Evolutionary conservation across 2,329 filamentous ascomycete species (phyloP), one percentile per base, ranked within the genome.

Genomic region (Lachnellula suecica): DNA sequence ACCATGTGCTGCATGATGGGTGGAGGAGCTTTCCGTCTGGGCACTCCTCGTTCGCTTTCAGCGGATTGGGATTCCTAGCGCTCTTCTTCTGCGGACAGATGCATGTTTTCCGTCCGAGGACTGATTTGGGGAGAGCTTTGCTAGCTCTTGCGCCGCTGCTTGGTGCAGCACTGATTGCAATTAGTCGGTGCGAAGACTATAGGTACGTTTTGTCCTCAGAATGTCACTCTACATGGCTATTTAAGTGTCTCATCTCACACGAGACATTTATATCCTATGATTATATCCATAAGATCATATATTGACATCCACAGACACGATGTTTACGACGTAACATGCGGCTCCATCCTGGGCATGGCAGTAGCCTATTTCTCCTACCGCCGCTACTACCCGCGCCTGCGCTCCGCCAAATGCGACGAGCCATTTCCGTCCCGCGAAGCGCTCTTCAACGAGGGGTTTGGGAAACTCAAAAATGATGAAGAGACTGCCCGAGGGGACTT

Each of bases 11-110:
- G 4, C 87, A 94, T 58, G 90, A 95, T 62, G 90, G 89, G 15
- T 93, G 89, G 86, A 83, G 90, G 38, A 89, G 85, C 20, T 95
- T 94, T 62, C 90, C 90, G 1, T 88, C 84, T 2, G 90, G 90
- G 1, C 90, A 95, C 69, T 86, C 82, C 11, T 89, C 85, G 54
- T 92, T 92, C 66, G 79, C 88, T 1, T 95, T 94, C 66, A 82
- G 84, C 3, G 90, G 90, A 0, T 74, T 95, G 9, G 89, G 89
- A 2, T 94, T 89, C 65, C 71, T 91, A 17, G 79, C 83, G 20
- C 72, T 89, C 23, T 90, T 88, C 66, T 72, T 90, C 24, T 83
- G 85, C 1, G 87, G 87, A 3, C 84, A 88, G 67, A 71, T 85
- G 44, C 77, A 79, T 55, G 74, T 87, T 40, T 86, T 77, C 48